Evolutionary conservation across 2,329 filamentous ascomycete species (phyloP), one percentile per base, ranked within the genome.

Genomic region (Penicillium expansum): DNA sequence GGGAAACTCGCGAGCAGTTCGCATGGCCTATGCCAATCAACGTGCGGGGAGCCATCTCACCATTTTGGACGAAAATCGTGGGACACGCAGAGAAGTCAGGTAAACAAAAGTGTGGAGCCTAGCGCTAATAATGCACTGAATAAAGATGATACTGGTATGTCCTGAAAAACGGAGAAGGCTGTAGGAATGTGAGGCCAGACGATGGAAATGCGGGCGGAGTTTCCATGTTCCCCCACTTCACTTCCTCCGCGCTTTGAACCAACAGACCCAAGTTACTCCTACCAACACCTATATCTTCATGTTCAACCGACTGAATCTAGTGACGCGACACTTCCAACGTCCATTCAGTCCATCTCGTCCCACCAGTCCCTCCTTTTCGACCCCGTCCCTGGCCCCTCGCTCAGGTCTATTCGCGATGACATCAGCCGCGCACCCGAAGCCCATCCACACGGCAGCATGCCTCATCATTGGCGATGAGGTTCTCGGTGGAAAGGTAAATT

Each of bases 381-480:
- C 67, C 45, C 58, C 70, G 30, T 61, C 69, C 55, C 52, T 66
- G 29, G 41, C 59, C 39, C 52, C 61, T 44, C 54, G 58, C 37
- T 49, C 60, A 55, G 50, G 20, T 56, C 66, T 58, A 29, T 56
- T 63, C 57, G 70, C 68, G 54, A 79, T 79, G 76, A 77, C 76
- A 76, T 78, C 77, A 77, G 75, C 72, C 55, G 62, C 64, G 30
- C 65, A 64, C 62, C 69, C 67, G 49, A 80, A 86, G 69, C 86
- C 83, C 58, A 95, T 97, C 65, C 87, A 91, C 71, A 97, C 92
- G 45, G 94, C 93, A 11, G 93, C 89, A 55, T 96, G 91, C 74
- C 77, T 97, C 62, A 92, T 99, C 58, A 97, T 99, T 67, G 93
- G 93, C n/a, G 93, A 97, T 76, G 93, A 97, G 75, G 92, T 97